Evolutionary conservation across 1,284 basidiomycete genomes (phyloP), one percentile per base, ranked within the genome.

Genomic region (Trametes sp.): DNA sequence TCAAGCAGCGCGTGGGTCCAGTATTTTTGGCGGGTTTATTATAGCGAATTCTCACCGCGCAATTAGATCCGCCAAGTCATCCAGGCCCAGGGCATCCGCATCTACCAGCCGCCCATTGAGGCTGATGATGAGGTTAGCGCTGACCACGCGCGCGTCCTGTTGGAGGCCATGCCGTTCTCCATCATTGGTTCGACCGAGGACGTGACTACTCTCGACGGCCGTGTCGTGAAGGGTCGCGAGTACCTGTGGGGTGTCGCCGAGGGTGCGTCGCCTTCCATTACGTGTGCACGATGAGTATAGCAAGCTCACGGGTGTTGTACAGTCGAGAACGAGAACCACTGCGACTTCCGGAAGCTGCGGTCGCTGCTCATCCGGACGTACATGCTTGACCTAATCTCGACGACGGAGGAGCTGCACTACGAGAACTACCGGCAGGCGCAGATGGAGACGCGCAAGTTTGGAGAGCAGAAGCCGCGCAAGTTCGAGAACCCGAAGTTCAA

Each of bases 241-340:
- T 99, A 99, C 78, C 88, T 98, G n/a, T 99, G 98, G 98, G 98
- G 98, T 82, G 95, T 98, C 31, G 97, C 97, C 26, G 97, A 99
- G 83, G 93, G 93, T 92, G 61, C 61, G 81, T 78, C 4, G 24
- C 52, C 5, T 46, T 33, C 35, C 11, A 53, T 51, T 26, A 45
- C 26, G 48, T 49, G 33, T 13, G 6, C 33, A 21, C 31, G 49
- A 33, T 11, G 19, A 5, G 49, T 14, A 26, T 23, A 28, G 24
- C 41, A 36, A 21, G 41, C 50, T 60, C 21, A 57, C 59, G 23
- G 50, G 16, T 26, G 31, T 49, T 61, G 21, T 59, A 10, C 72
- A 94, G 96, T 99, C 62, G 97, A 99, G 81, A 98, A 99, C 76
- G 97, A 98, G 82, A 91, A 93, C 76, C 97, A 99, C 82, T 99